phyloP scores from a whole-genome alignment of 2,329 filamentous ascomycete species.

The Aspergillus sp. region DNA sequence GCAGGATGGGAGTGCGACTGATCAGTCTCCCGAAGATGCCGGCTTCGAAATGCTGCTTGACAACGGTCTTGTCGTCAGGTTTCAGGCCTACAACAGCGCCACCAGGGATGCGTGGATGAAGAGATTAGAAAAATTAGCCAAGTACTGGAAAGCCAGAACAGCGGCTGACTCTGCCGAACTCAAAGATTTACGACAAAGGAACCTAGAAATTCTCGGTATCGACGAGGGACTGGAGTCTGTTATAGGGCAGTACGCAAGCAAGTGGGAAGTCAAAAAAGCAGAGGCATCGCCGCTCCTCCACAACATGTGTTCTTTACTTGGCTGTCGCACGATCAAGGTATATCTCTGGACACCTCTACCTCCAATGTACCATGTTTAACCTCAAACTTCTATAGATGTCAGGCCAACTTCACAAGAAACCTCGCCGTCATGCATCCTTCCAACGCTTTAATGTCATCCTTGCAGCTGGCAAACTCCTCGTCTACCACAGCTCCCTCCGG shows the following conservation, averaged over 20 bases:
- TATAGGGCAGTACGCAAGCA: constrained; percentile 65
- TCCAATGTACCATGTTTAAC: not conserved
- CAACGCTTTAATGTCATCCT: constrained; percentile 61
- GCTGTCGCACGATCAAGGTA: constrained; percentile 60
- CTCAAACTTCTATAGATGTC: constrained; percentile 47
- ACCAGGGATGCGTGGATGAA: constrained; percentile 64
- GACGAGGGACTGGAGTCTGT: constrained; percentile 66
- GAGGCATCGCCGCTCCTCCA: constrained; percentile 65
- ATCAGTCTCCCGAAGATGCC: constrained; percentile 55
- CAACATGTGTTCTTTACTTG: constrained; percentile 65
- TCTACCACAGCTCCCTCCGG: constrained; percentile 62
- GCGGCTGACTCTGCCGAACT: constrained; percentile 58
- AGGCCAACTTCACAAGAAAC: constrained; percentile 63
- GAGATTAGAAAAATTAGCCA: constrained; percentile 55
- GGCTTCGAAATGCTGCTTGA: constrained; percentile 62
- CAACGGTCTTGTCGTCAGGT: constrained; percentile 61
- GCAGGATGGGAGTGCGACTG: constrained; percentile 54
- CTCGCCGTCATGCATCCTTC: constrained; percentile 62
- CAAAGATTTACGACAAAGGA: constrained; percentile 57
- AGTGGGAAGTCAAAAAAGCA: constrained; percentile 67
- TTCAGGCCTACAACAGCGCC: constrained; percentile 58
- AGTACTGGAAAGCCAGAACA: constrained; percentile 62
- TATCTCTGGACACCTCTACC: not conserved
- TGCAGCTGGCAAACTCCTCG: constrained; percentile 58
- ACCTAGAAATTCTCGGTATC: constrained; percentile 60